Evolutionary conservation across 768 basidiomycete species (phyloP), one percentile per base, ranked within the genome.

Genomic region (Leucocoprinus sp.): DNA sequence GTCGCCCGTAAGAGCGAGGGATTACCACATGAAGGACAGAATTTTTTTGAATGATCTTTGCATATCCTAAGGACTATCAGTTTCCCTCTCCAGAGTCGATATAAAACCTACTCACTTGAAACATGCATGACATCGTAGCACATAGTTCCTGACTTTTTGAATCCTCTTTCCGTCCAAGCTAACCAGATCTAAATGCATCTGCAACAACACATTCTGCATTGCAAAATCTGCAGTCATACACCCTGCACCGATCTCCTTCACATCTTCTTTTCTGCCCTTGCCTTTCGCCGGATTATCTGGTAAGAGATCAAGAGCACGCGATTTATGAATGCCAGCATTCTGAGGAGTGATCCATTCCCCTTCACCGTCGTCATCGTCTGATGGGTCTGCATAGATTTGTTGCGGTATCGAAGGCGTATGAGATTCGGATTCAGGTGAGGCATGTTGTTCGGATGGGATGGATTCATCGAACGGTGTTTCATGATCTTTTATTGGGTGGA

Each of bases 211-310:
- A 57, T 99, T 99, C 65, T 99, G 96, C 82, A 99, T 96, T 14
- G 96, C 96, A 62, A 93, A 98, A 75, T 99, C 96, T 17, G 89
- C 89, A 7, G 96, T 98, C 87, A 98, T 92, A 60, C 93, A 96
- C 14, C 93, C 96, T 4, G 77, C 80, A 42, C 70, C 71, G 37
- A 95, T 55, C 14, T 70, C 61, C 33, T 68, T 60, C 55, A 55
- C 57, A 50, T 57, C 58, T 39, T 61, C 63, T 46, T 68, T 56
- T 53, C 67, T 67, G 8, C 22, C 22, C 23, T 23, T 39, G 19
- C 18, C 11, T 37, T 65, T 67, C 8, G 54, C 53, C 14, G 59
- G 64, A n/a, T 64, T 63, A 17, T 74, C 69, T 3, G 92, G 86
- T 23, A 95, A 72, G 28, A 96, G 72, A 18, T 92, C 78, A 29